Evolutionary conservation across 1,139 yeast genomes (phyloP).

Genomic region (Hemisphaericaspora xylanilytica): DNA sequence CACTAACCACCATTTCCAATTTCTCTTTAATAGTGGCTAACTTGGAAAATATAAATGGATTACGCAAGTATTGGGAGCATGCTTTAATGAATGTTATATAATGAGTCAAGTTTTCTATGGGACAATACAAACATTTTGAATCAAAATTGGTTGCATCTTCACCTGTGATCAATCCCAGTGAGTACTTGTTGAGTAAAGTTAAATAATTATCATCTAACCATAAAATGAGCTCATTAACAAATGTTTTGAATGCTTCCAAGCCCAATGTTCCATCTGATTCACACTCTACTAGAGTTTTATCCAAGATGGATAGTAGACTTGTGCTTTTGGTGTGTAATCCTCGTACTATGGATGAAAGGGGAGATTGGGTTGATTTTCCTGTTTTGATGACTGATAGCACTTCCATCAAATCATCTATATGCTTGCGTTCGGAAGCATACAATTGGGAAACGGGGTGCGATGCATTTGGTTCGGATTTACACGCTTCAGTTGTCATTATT

Average conservation of each 20-base stretch:
- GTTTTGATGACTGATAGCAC: slow-evolving; percentile 38
- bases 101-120: slow-evolving; percentile 31
- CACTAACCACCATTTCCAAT: slow-evolving; percentile 21
- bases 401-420: slow-evolving; percentile 33
- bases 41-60: slow-evolving; percentile 42
- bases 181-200: slow-evolving; percentile 34
- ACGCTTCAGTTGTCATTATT: too few species aligned
- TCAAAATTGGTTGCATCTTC: slow-evolving; percentile 17
- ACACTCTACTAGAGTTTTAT: slow-evolving; percentile 17
- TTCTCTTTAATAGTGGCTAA: slow-evolving; percentile 19
- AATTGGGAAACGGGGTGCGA: slow-evolving; percentile 14
- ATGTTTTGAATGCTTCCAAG: slow-evolving; percentile 31
- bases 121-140: slow-evolving; percentile 25
- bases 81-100: slow-evolving; percentile 31
- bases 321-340: slow-evolving; percentile 44
- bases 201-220: slow-evolving; percentile 39
- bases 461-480: slow-evolving; percentile 1
- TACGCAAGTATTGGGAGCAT: slow-evolving; percentile 26
- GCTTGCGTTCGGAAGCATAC: slow-evolving; percentile 24
- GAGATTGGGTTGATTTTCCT: slow-evolving; percentile 23
- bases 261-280: slow-evolving; percentile 17
- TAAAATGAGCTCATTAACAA: slow-evolving; percentile 39
- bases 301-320: slow-evolving; percentile 26
- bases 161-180: slow-evolving; percentile 12
- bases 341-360: slow-evolving; percentile 33